Base-by-base conservation (phyloP, 1,284 basidiomycete species). In the Trametes pubescens region DNA sequence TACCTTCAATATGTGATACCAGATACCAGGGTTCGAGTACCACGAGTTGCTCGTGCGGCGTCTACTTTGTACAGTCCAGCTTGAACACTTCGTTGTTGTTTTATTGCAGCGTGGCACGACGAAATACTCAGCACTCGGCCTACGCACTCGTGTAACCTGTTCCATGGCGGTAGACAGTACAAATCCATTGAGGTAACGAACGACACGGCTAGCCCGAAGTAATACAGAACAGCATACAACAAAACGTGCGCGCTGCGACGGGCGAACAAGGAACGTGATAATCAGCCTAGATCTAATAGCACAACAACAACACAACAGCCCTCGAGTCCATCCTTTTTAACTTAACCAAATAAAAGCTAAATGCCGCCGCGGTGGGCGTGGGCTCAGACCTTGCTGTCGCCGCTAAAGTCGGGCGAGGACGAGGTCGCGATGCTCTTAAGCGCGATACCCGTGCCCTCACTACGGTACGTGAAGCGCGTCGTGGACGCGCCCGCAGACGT, bases 401-500 rank as follows among this genome's bases (percentile, higher is more conserved):
- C 10, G 21, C 37, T 48, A 6, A 44, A 51, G 24, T 59, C 57
- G 48, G 48, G 48, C 37, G 35, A 40, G 26, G 57, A 59, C 13
- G 57, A 43, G 37, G 51, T 51, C 16, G 57, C 38, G 26, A 59
- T 16, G 38, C 48, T 59, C 57, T 38, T 35, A 18, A 59, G 57
- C 37, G 49, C 49, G 38, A 59, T 59, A n/a, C 47, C 57, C 16
- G 57, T 59, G 6, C 57, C 57, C 7, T 59, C 57, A 38, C 38
- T 59, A 26, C 48, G 47, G 26, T 62, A 52, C 54, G 61, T 57
- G 32, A 67, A 37, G 22, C 59, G 66, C 51, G 62, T 67, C 49
- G 51, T 62, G 11, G 48, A 51, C 37, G n/a, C 57, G 18, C 48
- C 57, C 22, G 49, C 49, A 48, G 57, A 51, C 53, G 66, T 51